A percentile compares a stretch with the other conserved stretches of the same genome.
Conservation (phyloP, 441 rosid species). For the Hypseocharis bilobata region DNA sequence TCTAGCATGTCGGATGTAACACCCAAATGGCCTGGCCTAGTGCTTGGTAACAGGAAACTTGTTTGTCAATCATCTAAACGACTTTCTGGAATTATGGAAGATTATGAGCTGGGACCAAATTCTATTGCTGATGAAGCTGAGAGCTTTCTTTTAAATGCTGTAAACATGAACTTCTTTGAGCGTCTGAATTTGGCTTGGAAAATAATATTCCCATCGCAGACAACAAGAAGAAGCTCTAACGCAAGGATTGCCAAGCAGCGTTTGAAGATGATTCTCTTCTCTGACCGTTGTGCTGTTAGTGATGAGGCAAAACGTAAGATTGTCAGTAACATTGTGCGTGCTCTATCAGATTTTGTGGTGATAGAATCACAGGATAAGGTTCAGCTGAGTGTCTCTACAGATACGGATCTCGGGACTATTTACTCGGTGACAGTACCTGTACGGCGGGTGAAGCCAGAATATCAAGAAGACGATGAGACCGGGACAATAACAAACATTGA, state of each 20-base stretch:
- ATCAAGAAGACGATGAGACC: slow-evolving; percentile 54
- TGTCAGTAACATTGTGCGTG: slow-evolving; percentile 65
- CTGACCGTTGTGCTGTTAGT: slow-evolving; percentile 89
- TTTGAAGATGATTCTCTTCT: slow-evolving; percentile 90
- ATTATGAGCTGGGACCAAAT: slow-evolving; percentile 46
- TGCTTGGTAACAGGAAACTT: slow-evolving; percentile 22
- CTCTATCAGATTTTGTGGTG: slow-evolving; percentile 90
- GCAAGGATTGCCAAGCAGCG: slow-evolving; percentile 92
- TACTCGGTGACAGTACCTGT: slow-evolving; percentile 93
- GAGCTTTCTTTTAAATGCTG: slow-evolving; percentile 58
- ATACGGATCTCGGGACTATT: slow-evolving; percentile 74
- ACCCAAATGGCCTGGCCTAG: slow-evolving; percentile 37
- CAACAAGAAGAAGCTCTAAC: slow-evolving; percentile 66
- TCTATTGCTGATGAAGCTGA: slow-evolving; percentile 57
- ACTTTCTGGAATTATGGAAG: slow-evolving; percentile 40
- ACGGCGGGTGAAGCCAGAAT: slow-evolving; percentile 73
- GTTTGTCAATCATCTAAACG: slow-evolving; percentile 26
- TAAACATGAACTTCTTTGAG: slow-evolving; percentile 75
- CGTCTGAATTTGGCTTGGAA: slow-evolving; percentile 88
- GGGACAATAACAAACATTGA: slow-evolving; percentile 65
- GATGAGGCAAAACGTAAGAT: slow-evolving; percentile 86
- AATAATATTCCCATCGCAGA: slow-evolving; percentile 71
- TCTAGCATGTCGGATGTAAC: slow-evolving; percentile 22
- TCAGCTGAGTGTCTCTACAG: slow-evolving; percentile 76
- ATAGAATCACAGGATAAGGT: slow-evolving; percentile 97